A percentile compares a stretch with the other conserved stretches of the same genome.
phyloP scores from a whole-genome alignment of 257 asterid genomes.

The Solanum chmielewskii region DNA sequence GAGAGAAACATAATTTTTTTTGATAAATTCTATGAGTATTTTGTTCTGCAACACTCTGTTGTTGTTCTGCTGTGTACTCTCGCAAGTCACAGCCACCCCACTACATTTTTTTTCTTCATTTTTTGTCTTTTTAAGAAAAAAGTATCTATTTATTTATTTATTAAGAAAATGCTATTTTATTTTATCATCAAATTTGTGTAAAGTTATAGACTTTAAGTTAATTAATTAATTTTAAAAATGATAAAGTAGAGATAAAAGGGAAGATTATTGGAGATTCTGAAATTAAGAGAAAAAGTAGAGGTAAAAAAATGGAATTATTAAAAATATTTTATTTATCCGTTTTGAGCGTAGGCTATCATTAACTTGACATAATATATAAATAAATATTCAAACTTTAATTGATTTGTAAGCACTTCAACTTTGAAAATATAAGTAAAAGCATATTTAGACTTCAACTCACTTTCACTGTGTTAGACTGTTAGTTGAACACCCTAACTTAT shows the following conservation, averaged over 20 bases:
- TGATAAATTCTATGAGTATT: neutral
- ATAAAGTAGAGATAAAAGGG: neutral
- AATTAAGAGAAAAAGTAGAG: neutral
- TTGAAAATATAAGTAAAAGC: no score
- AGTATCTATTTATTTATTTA: no score
- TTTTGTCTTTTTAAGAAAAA: neutral
- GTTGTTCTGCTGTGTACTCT: neutral
- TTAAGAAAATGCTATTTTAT: neutral
- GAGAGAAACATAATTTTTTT: neutral
- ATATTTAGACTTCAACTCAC: no score
- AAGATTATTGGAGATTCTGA: neutral
- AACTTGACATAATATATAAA: no score
- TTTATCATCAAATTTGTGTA: neutral
- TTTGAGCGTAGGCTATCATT: neutral
- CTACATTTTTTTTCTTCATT: neutral
- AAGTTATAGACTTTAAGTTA: neutral
- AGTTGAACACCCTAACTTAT: neutral
- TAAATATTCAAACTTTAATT: fast-evolving
- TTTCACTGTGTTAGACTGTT: no score
- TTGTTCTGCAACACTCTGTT: neutral
- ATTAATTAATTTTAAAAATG: neutral
- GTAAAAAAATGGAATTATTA: neutral
- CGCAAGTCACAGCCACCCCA: neutral
- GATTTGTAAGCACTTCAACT: no score
- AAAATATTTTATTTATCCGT: no score